Percentiles rank a stretch among this genome's conserved stretches.
phyloP scores from a whole-genome alignment of 805 yeast genomes.

The Saturnispora ahearnii region DNA sequence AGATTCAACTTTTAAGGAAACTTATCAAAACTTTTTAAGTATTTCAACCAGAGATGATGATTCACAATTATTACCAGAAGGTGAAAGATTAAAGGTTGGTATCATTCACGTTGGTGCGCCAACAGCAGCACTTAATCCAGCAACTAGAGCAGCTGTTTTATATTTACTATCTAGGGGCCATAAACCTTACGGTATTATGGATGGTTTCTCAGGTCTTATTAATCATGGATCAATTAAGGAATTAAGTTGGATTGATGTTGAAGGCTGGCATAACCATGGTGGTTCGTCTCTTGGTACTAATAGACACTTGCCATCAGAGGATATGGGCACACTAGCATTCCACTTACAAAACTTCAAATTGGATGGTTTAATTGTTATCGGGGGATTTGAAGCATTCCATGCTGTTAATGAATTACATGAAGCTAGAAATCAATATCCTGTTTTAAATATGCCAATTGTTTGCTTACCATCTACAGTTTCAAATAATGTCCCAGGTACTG shows the following conservation, averaged over 20 bases:
- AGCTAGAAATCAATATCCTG: constrained; percentile 73
- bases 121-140: constrained; percentile 92
- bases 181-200: constrained; percentile 79
- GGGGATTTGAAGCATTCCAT: constrained; percentile 95
- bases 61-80: constrained; percentile 48
- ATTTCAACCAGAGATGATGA: constrained; percentile 66
- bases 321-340: constrained; percentile 85
- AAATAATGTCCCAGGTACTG: constrained; percentile 98
- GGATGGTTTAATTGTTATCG: constrained; percentile 85
- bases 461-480: constrained; percentile 93
- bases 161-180: constrained; percentile 89
- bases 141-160: constrained; percentile 80
- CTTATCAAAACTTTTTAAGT: constrained; percentile 61
- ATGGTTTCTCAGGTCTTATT: constrained; percentile 87
- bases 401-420: constrained; percentile 73
- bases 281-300: constrained; percentile 98
- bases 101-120: constrained; percentile 95
- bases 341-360: constrained; percentile 82
- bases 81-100: constrained; percentile 61
- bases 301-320: constrained; percentile 74
- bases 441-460: constrained; percentile 90
- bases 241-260: constrained; percentile 77
- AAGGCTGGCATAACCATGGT: constrained; percentile 81
- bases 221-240: constrained; percentile 78
- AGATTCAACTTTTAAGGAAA: constrained; percentile 81